Evolutionary conservation across 768 basidiomycete species (phyloP).

Genomic region (Phaffia tasmanica): DNA sequence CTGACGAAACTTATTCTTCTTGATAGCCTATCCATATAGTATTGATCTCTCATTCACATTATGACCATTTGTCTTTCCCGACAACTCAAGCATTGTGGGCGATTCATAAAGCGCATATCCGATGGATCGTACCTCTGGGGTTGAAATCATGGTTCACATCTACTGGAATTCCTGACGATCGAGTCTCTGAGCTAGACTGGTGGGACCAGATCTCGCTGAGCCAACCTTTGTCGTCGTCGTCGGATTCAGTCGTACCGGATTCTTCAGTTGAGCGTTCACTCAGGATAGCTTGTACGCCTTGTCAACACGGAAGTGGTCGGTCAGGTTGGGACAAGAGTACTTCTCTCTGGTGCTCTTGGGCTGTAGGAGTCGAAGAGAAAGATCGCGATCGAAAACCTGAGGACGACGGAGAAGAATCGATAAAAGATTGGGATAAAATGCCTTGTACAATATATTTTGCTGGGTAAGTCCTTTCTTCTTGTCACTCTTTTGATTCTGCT

Average conservation of each 20-base stretch:
- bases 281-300: conserved; percentile 21
- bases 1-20: neutral
- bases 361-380: conserved; percentile 14
- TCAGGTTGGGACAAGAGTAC: conserved; percentile 11
- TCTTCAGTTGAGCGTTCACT: neutral
- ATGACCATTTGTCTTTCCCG: conserved; percentile 15
- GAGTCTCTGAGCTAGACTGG: conserved; percentile 22
- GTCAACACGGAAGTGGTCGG: conserved; percentile 17
- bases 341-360: conserved; percentile 22
- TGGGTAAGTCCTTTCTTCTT: conserved; percentile 11
- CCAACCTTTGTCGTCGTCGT: neutral
- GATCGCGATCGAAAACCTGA: neutral
- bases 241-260: neutral
- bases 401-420: neutral
- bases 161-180: conserved; percentile 12
- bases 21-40: conserved; percentile 24
- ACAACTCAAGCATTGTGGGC: conserved; percentile 6
- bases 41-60: conserved; percentile 23
- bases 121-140: conserved; percentile 23
- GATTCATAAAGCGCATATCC: neutral
- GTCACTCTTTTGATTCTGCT: neutral
- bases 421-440: conserved; percentile 12
- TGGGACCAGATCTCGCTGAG: conserved; percentile 19
- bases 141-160: conserved; percentile 15
- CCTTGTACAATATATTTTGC: conserved; percentile 20